Conservation (phyloP, 768 basidiomycete species). For the Collybia nuda region DNA sequence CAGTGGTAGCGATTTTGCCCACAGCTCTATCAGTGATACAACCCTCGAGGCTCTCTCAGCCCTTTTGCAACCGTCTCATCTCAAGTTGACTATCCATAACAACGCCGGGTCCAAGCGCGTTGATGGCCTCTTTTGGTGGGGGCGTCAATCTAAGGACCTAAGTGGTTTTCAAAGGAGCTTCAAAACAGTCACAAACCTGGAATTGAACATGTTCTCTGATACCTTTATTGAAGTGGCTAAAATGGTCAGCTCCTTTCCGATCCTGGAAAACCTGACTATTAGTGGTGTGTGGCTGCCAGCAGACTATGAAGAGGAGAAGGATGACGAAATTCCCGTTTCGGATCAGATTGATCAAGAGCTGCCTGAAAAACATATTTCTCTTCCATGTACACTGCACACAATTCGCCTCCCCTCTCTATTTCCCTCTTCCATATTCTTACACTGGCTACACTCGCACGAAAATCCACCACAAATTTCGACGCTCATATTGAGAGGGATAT, state of each 20-base stretch:
- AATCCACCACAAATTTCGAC: too few species aligned
- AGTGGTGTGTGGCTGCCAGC: background rate
- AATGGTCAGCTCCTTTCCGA: conserved; percentile 2
- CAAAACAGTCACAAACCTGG: background rate
- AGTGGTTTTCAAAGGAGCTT: background rate
- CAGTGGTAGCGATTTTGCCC: too few species aligned
- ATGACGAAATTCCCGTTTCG: too few species aligned
- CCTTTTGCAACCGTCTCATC: background rate
- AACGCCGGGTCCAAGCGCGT: background rate
- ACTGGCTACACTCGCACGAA: too few species aligned
- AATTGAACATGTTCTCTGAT: background rate
- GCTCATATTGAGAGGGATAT: too few species aligned
- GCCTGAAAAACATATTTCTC: too few species aligned
- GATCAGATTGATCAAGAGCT: too few species aligned
- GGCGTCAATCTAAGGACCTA: background rate
- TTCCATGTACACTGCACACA: too few species aligned
- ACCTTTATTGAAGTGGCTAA: conserved; percentile 3
- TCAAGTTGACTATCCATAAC: background rate
- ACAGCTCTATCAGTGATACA: too few species aligned
- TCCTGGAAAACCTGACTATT: background rate
- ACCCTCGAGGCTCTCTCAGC: too few species aligned
- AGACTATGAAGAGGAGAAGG: background rate
- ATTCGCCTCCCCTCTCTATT: too few species aligned
- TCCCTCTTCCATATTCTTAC: too few species aligned
- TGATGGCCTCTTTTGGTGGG: background rate